Base-by-base conservation (phyloP, 371 early-diverging fungal species). In the Rhizopus stolonifer region DNA sequence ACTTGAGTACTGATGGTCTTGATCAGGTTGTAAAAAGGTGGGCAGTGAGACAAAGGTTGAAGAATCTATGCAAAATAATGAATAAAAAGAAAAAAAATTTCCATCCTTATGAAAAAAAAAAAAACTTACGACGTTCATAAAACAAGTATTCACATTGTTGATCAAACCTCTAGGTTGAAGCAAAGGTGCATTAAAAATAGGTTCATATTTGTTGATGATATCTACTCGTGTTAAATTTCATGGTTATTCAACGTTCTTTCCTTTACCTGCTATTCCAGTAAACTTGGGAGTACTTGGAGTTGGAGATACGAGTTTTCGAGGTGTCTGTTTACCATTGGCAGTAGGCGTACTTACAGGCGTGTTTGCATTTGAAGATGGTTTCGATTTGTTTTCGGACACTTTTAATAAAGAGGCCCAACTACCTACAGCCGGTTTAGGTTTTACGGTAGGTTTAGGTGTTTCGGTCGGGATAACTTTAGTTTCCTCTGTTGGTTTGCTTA, bases 131-230 rank as follows among this genome's bases (percentile, higher is more conserved):
- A 90, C 93, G 63, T 96, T 98, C 91, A 96, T 91, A 63, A 94
- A 98, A 70, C 98, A 98, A 72, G 90, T 94, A 74, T 98, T 98
- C 38, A 96, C 96, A 52, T 85, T 89, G 64, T 98, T 98, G 54
- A 93, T 87, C 40, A 98, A 80, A 3, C 98, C 98, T 29, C 96
- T 84, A 14, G 96, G 95, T 50, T 84, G 83, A 25, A 94, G 72
- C 21, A 86, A 70, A 33, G 74, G 72, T 6, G 72, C 71, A 15
- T 60, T 54, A 42, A 73, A 83, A 4, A 68, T 68, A 13, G 80
- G 77, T 33, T 82, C 71, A 52, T 72, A 85, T 33, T 77, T 75
- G 49, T 69, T 65, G 19, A 86, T 69, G 15, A 84, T 78, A 42
- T 80, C 83, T 55, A 70, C 23, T 34, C 17, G 31, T 29, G 10